A percentile compares a stretch with the other conserved stretches of the same genome.
phyloP scores from a whole-genome alignment of 169 alveolate genomes.

The Babesia ovata region DNA sequence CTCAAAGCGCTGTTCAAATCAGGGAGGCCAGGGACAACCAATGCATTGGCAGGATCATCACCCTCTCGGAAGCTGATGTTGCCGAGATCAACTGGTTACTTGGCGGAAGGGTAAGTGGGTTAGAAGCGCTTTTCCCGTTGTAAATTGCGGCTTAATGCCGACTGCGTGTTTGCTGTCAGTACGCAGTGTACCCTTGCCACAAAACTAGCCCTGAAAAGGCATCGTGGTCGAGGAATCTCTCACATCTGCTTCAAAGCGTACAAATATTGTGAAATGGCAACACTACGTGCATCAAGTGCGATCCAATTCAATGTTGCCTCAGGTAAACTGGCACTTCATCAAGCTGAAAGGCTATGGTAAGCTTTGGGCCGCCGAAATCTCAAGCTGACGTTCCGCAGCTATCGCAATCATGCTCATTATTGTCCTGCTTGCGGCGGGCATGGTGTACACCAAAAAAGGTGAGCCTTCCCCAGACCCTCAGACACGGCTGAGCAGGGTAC shows the following conservation, averaged over 20 bases:
- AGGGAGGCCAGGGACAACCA: constrained; percentile 35
- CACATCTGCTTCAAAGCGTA: no score
- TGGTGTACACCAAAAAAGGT: constrained; percentile 24
- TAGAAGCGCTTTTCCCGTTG: no score
- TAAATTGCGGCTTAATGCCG: not conserved
- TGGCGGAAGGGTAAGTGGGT: constrained; percentile 52
- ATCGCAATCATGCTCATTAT: constrained; percentile 16
- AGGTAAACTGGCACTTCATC: constrained; percentile 46
- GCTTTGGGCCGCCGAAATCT: not conserved
- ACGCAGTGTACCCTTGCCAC: no score
- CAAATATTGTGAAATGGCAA: no score
- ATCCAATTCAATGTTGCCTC: not conserved
- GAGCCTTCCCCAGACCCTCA: not conserved
- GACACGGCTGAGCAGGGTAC: not conserved
- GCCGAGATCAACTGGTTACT: constrained; percentile 69
- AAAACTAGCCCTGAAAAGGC: no score
- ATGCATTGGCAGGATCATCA: constrained; percentile 12
- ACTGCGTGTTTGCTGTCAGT: not conserved
- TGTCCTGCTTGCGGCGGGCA: constrained; percentile 19
- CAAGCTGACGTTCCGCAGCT: constrained; percentile 3
- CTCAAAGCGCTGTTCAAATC: constrained; percentile 44
- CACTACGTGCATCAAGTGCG: no score
- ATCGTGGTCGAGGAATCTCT: no score
- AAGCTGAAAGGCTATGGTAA: constrained; percentile 28
- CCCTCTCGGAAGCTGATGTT: constrained; percentile 44